phyloP scores from a whole-genome alignment of 1,284 basidiomycete species.

The Waitea zeae region DNA sequence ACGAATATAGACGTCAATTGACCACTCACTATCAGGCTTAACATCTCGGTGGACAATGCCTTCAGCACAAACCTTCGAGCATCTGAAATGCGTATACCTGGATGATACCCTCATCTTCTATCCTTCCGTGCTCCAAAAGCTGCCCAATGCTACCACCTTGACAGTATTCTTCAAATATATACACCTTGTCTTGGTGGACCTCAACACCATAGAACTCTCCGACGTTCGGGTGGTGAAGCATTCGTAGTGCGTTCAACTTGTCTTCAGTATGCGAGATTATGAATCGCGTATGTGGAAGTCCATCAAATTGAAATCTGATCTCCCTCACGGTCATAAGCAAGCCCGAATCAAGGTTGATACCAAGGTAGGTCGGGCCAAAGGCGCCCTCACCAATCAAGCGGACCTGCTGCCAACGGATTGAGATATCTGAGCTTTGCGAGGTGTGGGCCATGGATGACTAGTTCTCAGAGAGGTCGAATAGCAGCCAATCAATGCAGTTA shows the following conservation, averaged over 20 bases:
- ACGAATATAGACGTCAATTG: slow-evolving; percentile 2
- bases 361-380: slow-evolving; percentile 95
- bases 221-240: slow-evolving; percentile 95
- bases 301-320: slow-evolving; percentile 96
- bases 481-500: too few species aligned
- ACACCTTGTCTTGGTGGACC: slow-evolving; percentile 96
- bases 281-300: slow-evolving; percentile 67
- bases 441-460: slow-evolving; percentile 84
- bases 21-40: slow-evolving; percentile 90
- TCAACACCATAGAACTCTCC: slow-evolving; percentile 99
- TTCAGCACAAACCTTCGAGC: slow-evolving; percentile 80
- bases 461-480: slow-evolving; percentile 83
- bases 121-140: slow-evolving; percentile 83
- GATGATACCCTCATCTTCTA: slow-evolving; percentile 94
- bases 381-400: slow-evolving; percentile 96
- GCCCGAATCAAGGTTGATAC: slow-evolving; percentile 93
- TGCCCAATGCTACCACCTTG: slow-evolving; percentile 89
- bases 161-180: slow-evolving; percentile 99
- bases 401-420: slow-evolving; percentile 97
- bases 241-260: slow-evolving; percentile 96
- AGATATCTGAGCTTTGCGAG: slow-evolving; percentile 85
- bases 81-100: slow-evolving; percentile 97
- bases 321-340: slow-evolving; percentile 99
- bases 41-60: slow-evolving; percentile 94
- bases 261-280: slow-evolving; percentile 91